These are phyloP conservation scores for Candida pseudoviswanathii DNA, from an alignment of 1,139 yeast species.

Conservation along the genomic window DNA sequence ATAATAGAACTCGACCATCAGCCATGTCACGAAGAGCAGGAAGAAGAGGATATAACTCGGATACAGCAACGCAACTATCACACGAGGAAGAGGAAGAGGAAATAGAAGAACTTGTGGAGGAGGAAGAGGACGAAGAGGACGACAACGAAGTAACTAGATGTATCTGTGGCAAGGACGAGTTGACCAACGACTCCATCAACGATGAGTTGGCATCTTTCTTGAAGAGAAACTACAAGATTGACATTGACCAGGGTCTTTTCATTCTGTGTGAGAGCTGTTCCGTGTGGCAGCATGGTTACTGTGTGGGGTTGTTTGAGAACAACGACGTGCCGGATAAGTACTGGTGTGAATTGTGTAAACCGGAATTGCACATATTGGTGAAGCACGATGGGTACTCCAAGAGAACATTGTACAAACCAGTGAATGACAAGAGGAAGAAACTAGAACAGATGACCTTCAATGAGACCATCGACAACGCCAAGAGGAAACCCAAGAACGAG, in stretches of 20 bases:
- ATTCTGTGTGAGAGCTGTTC: conserved; percentile 91
- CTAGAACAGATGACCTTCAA: conserved; percentile 30
- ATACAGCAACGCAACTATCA: conserved; percentile 1
- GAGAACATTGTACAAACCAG: conserved; percentile 50
- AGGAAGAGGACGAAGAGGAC: conserved; percentile 42
- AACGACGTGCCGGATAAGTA: conserved; percentile 87
- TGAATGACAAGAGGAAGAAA: conserved; percentile 49
- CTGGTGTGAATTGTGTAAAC: conserved; percentile 90
- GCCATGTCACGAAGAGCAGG: conserved; percentile 35
- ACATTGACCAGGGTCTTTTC: conserved; percentile 75
- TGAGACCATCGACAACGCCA: background rate
- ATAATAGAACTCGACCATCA: background rate
- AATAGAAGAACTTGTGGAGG: conserved; percentile 25
- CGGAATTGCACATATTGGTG: conserved; percentile 68
- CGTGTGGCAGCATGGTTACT: conserved; percentile 97
- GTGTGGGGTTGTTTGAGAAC: conserved; percentile 79
- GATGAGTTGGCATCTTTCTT: conserved; percentile 47
- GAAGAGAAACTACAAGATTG: conserved; percentile 55
- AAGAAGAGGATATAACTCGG: conserved; percentile 17
- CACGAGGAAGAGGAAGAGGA: conserved; percentile 10
- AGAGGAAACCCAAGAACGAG: conserved; percentile 1
- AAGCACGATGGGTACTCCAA: conserved; percentile 26
- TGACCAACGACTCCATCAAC: conserved; percentile 42
- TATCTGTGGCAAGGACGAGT: conserved; percentile 78
- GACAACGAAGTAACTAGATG: conserved; percentile 86